Evolutionary conservation across 2,329 filamentous ascomycete genomes (phyloP), one percentile per base, ranked within the genome.

Genomic region (Keithomyces neogunnii): DNA sequence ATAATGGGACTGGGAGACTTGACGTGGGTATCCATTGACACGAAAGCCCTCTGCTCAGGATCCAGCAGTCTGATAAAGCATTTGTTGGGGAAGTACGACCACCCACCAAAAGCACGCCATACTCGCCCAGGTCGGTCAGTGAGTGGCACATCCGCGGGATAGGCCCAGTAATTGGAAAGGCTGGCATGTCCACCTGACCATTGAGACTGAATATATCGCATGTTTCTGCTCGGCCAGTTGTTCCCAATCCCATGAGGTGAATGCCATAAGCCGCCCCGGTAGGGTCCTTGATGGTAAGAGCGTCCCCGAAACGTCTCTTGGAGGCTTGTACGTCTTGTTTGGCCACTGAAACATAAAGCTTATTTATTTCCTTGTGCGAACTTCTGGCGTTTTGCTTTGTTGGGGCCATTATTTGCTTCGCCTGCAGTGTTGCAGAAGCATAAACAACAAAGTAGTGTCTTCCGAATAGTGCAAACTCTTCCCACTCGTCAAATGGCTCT

Each of bases 401-500:
- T 13, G 40, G 13, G 8, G 9, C 7, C 6, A 26, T 10, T 26
- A n/a, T 32, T 9, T 5, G 28, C 33, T 26, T 7, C 4, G 40
- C 33, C n/a, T 19, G 8, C 13, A 36, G 31, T 4, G 36, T 30
- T 26, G 40, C 31, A 8, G 51, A 51, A 2, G 89, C 88, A 48
- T 82, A 74, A 7, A 95, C 74, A 43, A 96, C 69, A 59, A 91
- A 87, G 66, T 96, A 95, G 67, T 96, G 91, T 35, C 84, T 83
- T 2, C 81, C 82, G 65, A 95, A 96, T 1, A 96, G 73, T 2
- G 86, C 84, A 63, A 96, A 90, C 61, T 96, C 92, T 67, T 97
- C 92, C 89, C 89, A 96, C 68, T 96, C 91, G 65, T 97, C 92
- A 63, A 97, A 96, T 1, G 86, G 82, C 62, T 96, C 92, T 13